A percentile compares a stretch with the other conserved stretches of the same genome.
Conservation (phyloP, 805 yeast species). For the Lachancea mirantina region DNA sequence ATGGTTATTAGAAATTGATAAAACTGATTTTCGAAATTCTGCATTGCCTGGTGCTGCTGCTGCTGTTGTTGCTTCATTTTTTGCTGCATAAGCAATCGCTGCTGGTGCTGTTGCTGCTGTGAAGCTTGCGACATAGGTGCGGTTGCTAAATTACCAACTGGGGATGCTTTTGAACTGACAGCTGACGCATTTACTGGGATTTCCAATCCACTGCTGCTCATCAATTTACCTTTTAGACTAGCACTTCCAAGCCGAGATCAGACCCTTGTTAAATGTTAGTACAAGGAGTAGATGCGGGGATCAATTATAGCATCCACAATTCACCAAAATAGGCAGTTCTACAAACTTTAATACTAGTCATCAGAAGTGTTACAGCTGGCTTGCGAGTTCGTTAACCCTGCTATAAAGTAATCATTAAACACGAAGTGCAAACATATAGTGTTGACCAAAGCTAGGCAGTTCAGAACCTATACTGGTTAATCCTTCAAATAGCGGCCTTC, state of each 20-base stretch:
- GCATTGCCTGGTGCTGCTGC: conserved; percentile 36
- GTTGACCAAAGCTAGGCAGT: no score
- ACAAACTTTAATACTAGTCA: no score
- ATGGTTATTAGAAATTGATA: conserved; percentile 30
- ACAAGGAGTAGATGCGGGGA: no score
- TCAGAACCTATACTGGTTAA: no score
- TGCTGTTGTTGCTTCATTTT: conserved; percentile 28
- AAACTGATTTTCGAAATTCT: conserved; percentile 37
- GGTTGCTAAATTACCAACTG: conserved; percentile 10
- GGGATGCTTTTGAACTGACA: background rate
- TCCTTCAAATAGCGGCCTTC: conserved; percentile 41
- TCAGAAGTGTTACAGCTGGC: conserved; percentile 1
- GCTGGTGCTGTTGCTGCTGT: conserved; percentile 16
- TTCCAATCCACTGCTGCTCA: conserved; percentile 10
- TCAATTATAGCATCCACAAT: no score
- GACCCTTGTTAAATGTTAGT: no score
- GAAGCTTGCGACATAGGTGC: conserved; percentile 4
- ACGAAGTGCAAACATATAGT: no score
- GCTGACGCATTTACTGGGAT: conserved; percentile 16
- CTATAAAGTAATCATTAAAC: no score
- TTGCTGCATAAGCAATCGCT: conserved; percentile 24
- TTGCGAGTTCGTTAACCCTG: no score
- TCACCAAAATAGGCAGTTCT: no score
- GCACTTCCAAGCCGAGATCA: no score
- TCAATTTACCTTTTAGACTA: no score